Evolutionary conservation across 306 rosid species (phyloP).

Genomic region (Trifolium repens): DNA sequence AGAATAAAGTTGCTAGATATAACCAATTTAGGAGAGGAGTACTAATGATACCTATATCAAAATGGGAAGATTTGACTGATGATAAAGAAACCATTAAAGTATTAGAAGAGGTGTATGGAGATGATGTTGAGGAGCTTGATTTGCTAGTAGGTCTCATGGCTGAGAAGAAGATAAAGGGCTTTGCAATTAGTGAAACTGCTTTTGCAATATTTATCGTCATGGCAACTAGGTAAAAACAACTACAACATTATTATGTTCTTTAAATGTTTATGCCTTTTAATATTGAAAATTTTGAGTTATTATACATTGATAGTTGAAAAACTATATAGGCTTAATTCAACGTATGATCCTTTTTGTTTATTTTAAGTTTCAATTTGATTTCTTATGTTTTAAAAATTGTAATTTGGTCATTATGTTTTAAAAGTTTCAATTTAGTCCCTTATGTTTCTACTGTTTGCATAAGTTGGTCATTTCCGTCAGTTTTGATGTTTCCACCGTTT

Average conservation of each 20-base stretch:
- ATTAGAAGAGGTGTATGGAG: slow-evolving; percentile 56
- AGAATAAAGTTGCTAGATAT: slow-evolving; percentile 64
- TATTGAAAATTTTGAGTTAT: too few relatives aligned
- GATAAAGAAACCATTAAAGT: slow-evolving; percentile 54
- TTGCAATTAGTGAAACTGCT: slow-evolving; percentile 70
- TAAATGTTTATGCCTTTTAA: neutral
- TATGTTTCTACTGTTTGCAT: too few relatives aligned
- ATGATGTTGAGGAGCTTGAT: slow-evolving; percentile 68
- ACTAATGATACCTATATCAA: slow-evolving; percentile 55
- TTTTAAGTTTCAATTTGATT: too few relatives aligned
- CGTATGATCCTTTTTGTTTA: too few relatives aligned
- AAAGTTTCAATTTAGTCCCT: too few relatives aligned
- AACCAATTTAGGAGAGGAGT: slow-evolving; percentile 58
- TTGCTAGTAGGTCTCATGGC: slow-evolving; percentile 68
- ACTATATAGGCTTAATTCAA: too few relatives aligned
- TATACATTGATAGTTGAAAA: too few relatives aligned
- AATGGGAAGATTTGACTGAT: slow-evolving; percentile 67
- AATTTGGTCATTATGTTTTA: too few relatives aligned
- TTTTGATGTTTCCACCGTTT: too few relatives aligned
- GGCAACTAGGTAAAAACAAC: slow-evolving; percentile 57
- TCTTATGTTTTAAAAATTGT: too few relatives aligned
- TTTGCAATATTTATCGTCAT: slow-evolving; percentile 57
- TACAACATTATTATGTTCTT: neutral
- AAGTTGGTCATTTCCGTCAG: too few relatives aligned
- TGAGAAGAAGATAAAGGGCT: slow-evolving; percentile 68